A percentile compares a stretch with the other conserved stretches of the same genome.
These are phyloP conservation scores for Escovopsis sp. DNA, from an alignment of 2,329 filamentous ascomycete species.

Conservation along the genomic window DNA sequence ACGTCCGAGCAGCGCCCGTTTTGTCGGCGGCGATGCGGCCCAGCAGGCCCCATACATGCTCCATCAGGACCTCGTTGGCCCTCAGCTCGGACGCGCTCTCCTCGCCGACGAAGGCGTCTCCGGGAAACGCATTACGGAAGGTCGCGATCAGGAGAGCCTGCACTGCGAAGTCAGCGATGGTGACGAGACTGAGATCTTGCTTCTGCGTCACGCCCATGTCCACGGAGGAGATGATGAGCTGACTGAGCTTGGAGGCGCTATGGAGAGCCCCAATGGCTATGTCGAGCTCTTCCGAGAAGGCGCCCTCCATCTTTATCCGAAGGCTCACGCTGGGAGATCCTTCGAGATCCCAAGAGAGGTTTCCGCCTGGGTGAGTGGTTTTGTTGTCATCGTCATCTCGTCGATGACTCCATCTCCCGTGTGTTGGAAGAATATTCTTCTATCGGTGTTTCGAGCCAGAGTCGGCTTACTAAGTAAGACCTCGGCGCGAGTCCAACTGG, in stretches of 20 bases:
- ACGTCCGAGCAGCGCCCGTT: constrained; percentile 10
- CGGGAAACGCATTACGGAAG: constrained; percentile 33
- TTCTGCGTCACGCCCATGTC: constrained; percentile 38
- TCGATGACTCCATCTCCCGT: no score
- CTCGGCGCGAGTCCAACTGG: no score
- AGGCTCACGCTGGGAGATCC: no score
- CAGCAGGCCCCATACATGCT: constrained; percentile 33
- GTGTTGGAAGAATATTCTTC: no score
- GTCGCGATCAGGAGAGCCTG: constrained; percentile 38
- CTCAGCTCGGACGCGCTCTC: constrained; percentile 35
- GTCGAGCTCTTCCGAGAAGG: constrained; percentile 25
- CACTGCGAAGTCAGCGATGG: constrained; percentile 43
- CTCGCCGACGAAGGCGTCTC: constrained; percentile 38
- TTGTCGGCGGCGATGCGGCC: constrained; percentile 14
- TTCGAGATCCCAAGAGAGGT: no score
- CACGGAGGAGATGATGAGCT: constrained; percentile 28
- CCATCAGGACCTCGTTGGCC: constrained; percentile 24
- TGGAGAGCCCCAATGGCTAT: constrained; percentile 27
- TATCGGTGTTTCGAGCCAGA: no score
- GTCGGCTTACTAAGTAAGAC: no score
- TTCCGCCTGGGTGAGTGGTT: neutral
- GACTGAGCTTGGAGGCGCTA: constrained; percentile 32
- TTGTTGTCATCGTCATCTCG: no score
- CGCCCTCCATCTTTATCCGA: constrained; percentile 22
- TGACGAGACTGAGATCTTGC: constrained; percentile 40